These are phyloP conservation scores for Lachancea kluyveri DNA, from an alignment of 805 yeast genomes.

Conservation along the genomic window DNA sequence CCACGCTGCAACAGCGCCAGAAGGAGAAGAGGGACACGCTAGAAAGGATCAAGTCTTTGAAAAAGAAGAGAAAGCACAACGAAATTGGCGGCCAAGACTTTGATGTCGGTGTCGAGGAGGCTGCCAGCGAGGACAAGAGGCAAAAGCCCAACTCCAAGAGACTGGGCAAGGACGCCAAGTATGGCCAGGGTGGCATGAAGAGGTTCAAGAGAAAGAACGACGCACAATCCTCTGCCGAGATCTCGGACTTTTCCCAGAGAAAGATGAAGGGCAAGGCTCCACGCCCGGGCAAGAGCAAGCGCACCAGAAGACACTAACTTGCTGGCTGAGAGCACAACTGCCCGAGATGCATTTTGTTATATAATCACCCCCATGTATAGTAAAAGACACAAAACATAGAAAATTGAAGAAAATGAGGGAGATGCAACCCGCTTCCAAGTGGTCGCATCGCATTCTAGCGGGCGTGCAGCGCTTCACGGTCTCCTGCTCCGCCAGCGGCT, in stretches of 20 bases:
- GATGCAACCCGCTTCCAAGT: too few species aligned
- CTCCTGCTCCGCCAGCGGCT: too few species aligned
- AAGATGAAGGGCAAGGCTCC: conserved; percentile 45
- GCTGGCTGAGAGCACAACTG: too few species aligned
- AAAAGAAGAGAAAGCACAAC: conserved; percentile 76
- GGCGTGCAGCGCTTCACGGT: too few species aligned
- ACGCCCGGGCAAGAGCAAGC: conserved; percentile 54
- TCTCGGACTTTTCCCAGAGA: conserved; percentile 47
- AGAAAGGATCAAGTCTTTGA: conserved; percentile 84
- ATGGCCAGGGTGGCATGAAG: conserved; percentile 75
- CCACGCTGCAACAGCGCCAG: conserved; percentile 87
- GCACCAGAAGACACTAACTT: conserved; percentile 29
- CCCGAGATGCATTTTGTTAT: too few species aligned
- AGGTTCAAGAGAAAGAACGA: conserved; percentile 68
- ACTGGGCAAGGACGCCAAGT: conserved; percentile 63
- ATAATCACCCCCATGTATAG: too few species aligned
- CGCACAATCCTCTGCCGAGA: conserved; percentile 62
- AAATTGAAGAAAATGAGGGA: too few species aligned
- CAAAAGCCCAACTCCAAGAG: conserved; percentile 58
- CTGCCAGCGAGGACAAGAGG: conserved; percentile 50
- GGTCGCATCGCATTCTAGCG: too few species aligned
- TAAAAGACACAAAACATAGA: too few species aligned
- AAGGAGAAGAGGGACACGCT: conserved; percentile 86
- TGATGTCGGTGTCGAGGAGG: conserved; percentile 88
- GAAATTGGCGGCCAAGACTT: conserved; percentile 54